A percentile compares a stretch with the other conserved stretches of the same genome.
phyloP scores from a whole-genome alignment of 106 monocot species.

The Platanthera guangdongensis region DNA sequence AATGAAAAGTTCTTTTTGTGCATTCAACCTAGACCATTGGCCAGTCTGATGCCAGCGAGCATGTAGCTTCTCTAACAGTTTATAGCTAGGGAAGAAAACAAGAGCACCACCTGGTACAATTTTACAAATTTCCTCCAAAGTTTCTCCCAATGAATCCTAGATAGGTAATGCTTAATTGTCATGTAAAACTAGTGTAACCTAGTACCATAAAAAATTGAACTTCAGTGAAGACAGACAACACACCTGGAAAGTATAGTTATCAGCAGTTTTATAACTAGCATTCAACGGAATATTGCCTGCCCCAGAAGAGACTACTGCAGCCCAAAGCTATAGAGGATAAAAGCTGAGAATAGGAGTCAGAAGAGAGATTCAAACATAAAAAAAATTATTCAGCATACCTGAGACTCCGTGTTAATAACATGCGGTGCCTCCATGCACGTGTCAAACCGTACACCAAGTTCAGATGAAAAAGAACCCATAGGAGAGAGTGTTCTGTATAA shows the following conservation, averaged over 20 bases:
- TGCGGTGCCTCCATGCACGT: conserved; percentile 93
- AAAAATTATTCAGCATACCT: conserved; percentile 29
- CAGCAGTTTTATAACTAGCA: conserved; percentile 93
- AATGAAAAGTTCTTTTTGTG: conserved; percentile 61
- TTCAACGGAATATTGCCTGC: conserved; percentile 70
- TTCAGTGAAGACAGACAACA: background rate
- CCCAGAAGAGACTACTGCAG: conserved; percentile 65
- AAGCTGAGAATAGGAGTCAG: conserved; percentile 3
- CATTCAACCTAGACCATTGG: conserved; percentile 81
- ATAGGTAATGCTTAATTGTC: conserved; percentile 6
- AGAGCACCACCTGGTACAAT: conserved; percentile 85
- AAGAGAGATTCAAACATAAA: conserved; percentile 1
- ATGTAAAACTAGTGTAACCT: background rate
- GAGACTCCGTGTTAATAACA: conserved; percentile 88
- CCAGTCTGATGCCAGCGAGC: conserved; percentile 86
- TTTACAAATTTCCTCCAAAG: conserved; percentile 89
- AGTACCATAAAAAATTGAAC: background rate
- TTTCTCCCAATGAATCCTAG: conserved; percentile 81
- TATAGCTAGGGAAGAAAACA: conserved; percentile 96
- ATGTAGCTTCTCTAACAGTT: conserved; percentile 77
- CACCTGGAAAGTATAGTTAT: conserved; percentile 86
- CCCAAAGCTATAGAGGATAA: conserved; percentile 61
- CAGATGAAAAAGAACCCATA: conserved; percentile 92
- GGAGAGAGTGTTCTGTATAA: conserved; percentile 78
- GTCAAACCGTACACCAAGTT: conserved; percentile 92